Percentiles rank a stretch among this genome's conserved stretches.
Evolutionary conservation across 768 basidiomycete genomes (phyloP).

Genomic region (Russula emetica): DNA sequence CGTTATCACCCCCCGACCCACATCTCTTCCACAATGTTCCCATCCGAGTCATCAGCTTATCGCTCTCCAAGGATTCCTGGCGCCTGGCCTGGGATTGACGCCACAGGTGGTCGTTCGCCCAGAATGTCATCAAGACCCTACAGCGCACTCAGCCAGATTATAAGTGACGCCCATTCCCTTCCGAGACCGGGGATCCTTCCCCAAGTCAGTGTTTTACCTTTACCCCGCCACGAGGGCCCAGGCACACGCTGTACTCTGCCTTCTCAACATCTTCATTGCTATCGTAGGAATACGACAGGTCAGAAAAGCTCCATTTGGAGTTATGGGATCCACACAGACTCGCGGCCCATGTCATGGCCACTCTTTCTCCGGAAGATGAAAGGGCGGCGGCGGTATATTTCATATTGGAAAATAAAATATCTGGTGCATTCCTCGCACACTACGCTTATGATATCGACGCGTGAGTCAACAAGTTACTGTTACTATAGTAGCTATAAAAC

Average conservation of each 20-base stretch:
- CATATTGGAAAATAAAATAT: not conserved
- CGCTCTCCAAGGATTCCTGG: too few relatives aligned
- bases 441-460: not conserved
- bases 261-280: not conserved
- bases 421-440: not conserved
- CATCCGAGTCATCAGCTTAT: too few relatives aligned
- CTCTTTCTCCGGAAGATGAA: not conserved
- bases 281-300: not conserved
- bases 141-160: not conserved
- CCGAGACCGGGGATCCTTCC: not conserved
- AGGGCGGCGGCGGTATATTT: not conserved
- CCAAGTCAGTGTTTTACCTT: not conserved
- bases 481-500: not conserved
- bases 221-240: not conserved
- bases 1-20: not conserved
- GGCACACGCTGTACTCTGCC: too few relatives aligned
- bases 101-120: too few relatives aligned
- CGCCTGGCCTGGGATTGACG: too few relatives aligned
- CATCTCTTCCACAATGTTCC: not conserved
- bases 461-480: not conserved
- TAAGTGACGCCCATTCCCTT: too few relatives aligned
- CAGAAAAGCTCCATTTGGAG: not conserved
- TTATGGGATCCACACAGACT: constrained; percentile 4
- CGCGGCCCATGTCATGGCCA: not conserved
- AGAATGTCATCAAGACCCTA: not conserved